phyloP scores from a whole-genome alignment of 257 asterid genomes.

The Fraxinus quadrangulata region DNA sequence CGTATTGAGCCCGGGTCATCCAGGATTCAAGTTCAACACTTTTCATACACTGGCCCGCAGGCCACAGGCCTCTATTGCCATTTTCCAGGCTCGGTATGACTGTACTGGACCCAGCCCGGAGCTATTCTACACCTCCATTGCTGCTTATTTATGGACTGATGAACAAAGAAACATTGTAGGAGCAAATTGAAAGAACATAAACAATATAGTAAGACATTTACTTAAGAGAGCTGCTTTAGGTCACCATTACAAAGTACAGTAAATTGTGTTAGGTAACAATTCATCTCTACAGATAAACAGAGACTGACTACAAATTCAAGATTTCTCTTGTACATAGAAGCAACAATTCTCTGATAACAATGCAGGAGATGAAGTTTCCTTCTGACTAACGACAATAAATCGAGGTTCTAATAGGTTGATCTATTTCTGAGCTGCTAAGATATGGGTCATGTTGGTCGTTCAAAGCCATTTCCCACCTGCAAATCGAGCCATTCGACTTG shows the following conservation, averaged over 20 bases:
- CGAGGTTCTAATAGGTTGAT: slow-evolving; percentile 24
- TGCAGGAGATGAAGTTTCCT: slow-evolving; percentile 21
- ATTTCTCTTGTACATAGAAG: slow-evolving; percentile 30
- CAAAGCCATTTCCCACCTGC: slow-evolving; percentile 68
- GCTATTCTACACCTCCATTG: background rate
- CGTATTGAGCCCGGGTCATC: no score
- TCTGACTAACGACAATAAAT: slow-evolving; percentile 25
- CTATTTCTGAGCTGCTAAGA: slow-evolving; percentile 1
- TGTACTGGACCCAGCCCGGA: no score
- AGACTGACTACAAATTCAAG: slow-evolving; percentile 28
- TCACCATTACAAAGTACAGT: background rate
- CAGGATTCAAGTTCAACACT: no score
- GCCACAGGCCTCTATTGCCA: no score
- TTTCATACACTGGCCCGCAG: no score
- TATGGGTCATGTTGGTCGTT: slow-evolving; percentile 47
- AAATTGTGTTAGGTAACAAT: background rate
- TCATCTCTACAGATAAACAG: background rate
- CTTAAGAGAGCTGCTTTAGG: background rate
- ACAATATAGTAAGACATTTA: background rate
- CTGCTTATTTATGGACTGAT: background rate
- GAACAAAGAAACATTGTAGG: background rate
- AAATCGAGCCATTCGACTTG: slow-evolving; percentile 85
- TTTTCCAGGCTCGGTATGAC: no score
- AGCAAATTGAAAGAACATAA: background rate
- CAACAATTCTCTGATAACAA: slow-evolving; percentile 2